Evolutionary conservation across 2,329 filamentous ascomycete species (phyloP).

Genomic region (Colletotrichum ledebouriae): DNA sequence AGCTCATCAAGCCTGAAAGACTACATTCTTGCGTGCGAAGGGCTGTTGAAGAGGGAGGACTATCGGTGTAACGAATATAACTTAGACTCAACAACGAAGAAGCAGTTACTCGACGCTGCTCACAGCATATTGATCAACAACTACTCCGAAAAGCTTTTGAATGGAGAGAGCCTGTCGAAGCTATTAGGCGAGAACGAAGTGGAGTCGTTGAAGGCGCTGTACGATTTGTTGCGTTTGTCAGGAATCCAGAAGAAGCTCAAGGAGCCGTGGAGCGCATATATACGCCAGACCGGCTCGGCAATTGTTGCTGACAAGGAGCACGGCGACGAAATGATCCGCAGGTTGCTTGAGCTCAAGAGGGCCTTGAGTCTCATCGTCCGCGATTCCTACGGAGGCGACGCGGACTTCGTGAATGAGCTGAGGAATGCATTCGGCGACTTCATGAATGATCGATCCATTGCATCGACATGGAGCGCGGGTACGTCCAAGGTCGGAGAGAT

Average conservation of each 20-base stretch:
- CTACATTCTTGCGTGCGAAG: conserved; percentile 80
- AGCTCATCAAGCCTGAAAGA: conserved; percentile 75
- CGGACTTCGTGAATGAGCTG: conserved; percentile 82
- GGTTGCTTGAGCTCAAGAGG: conserved; percentile 84
- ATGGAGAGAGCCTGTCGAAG: conserved; percentile 75
- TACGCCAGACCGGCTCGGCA: conserved; percentile 77
- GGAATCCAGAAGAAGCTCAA: conserved; percentile 78
- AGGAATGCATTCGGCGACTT: conserved; percentile 89
- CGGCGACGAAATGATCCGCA: conserved; percentile 87
- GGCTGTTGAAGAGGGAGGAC: conserved; percentile 79
- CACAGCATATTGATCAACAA: conserved; percentile 79
- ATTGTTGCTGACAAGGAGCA: conserved; percentile 87
- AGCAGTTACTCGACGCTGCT: conserved; percentile 78
- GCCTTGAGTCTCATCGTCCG: conserved; percentile 82
- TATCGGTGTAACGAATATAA: conserved; percentile 83
- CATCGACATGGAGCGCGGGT: conserved; percentile 80
- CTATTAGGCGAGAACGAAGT: conserved; percentile 80
- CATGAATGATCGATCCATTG: conserved; percentile 88
- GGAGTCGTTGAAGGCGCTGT: conserved; percentile 80
- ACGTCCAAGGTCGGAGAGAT: conserved; percentile 97
- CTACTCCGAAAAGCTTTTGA: conserved; percentile 75
- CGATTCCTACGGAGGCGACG: conserved; percentile 81
- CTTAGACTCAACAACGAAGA: conserved; percentile 85
- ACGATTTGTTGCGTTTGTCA: conserved; percentile 80
- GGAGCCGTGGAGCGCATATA: conserved; percentile 82